Base-by-base conservation (phyloP, 805 yeast genomes). In the Suhomyces xylopsoci region DNA sequence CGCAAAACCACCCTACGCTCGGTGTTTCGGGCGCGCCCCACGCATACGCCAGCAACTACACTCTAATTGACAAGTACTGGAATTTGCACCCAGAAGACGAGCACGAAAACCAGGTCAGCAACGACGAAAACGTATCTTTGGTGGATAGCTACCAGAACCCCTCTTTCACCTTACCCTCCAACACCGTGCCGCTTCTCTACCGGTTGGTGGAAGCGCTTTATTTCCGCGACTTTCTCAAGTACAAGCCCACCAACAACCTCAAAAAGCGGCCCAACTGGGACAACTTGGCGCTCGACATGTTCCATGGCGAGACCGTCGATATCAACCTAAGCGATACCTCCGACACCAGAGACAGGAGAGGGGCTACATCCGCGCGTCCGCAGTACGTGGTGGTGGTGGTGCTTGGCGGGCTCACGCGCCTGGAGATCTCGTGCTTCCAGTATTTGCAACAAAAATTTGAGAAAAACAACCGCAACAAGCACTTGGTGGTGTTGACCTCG, bases 391-490 rank as follows among this genome's bases (percentile, higher is more conserved):
- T 90, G 55, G 59, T 89, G 49, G 81, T 84, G 7, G 69, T 87
- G 55, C 62, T 92, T 41, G 98, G 98, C 12, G 98, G 99, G 0
- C 72, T 92, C 7, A 90, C 97, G 0, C 78, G 88, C 63, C 83
- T 94, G 7, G 99, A 93, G 67, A 74, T 92, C 15, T 82, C 93
- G 3, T 84, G 91, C 3, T 69, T 93, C 46, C 74, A 85, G 60
- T 79, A 76, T 50, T 74, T 89, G n/a, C 82, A 88, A 52, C 69
- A 72, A 46, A 74, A 73, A 52, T 62, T 77, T 30, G 64, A 66
- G 45, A 55, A 54, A 25, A 61, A 52, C 17, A 63, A 61, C 38
- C 55, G 60, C 43, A 58, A 60, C 26, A 75, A 75, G 58, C 70
- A 70, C 57, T 52, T 81, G 28, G 49, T 77, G 12, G 67, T 81